Percentiles rank a stretch among this genome's conserved stretches.
phyloP scores from a whole-genome alignment of 306 rosid genomes.

The Calophaca sinica region DNA sequence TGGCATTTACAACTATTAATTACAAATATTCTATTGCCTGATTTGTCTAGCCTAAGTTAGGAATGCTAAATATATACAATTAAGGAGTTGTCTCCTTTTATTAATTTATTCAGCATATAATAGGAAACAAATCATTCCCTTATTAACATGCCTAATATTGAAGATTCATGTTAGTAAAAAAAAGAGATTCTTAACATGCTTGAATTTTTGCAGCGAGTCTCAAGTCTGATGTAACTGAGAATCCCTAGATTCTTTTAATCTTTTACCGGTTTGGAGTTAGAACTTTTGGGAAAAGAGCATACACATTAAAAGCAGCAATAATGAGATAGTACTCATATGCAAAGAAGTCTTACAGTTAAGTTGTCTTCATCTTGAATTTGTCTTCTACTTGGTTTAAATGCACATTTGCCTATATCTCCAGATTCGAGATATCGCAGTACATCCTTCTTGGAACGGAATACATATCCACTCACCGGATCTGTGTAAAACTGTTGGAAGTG shows the following conservation, averaged over 20 bases:
- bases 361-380: slow-evolving; percentile 48
- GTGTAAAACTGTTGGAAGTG: slow-evolving; percentile 55
- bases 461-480: slow-evolving; percentile 56
- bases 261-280: slow-evolving; percentile 11
- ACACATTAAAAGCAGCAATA: slow-evolving; percentile 27
- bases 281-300: slow-evolving; percentile 32
- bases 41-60: no score
- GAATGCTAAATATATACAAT: no score
- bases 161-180: not conserved
- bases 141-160: no score
- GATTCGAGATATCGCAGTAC: slow-evolving; percentile 53
- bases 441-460: slow-evolving; percentile 59
- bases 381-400: slow-evolving; percentile 42
- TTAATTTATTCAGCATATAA: no score
- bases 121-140: no score
- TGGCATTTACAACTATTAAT: no score
- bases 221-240: slow-evolving; percentile 27
- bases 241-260: slow-evolving; percentile 27
- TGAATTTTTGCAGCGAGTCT: slow-evolving; percentile 16
- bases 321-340: slow-evolving; percentile 24
- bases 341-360: slow-evolving; percentile 47
- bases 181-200: slow-evolving; percentile 26
- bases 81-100: no score
- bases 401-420: slow-evolving; percentile 50
- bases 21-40: no score